phyloP scores from a whole-genome alignment of 176 grass and related monocot genomes.

The Areca catechu region DNA sequence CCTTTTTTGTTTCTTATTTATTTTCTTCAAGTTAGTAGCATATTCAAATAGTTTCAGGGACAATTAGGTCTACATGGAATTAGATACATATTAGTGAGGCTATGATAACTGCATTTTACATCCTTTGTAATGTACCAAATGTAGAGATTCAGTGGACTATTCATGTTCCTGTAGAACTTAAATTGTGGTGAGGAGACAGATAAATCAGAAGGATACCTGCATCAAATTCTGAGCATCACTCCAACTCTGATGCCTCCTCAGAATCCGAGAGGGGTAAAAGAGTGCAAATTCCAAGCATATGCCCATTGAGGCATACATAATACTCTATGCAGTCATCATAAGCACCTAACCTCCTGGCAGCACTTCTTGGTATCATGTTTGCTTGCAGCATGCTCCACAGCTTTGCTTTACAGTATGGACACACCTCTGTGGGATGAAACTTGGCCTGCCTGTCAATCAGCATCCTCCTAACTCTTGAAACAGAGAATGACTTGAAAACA shows the following conservation, averaged over 20 bases:
- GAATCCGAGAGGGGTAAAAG: slow-evolving; percentile 79
- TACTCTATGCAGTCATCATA: slow-evolving; percentile 87
- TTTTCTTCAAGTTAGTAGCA: too few species aligned
- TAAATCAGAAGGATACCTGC: slow-evolving; percentile 19
- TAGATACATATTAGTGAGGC: too few species aligned
- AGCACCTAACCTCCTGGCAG: slow-evolving; percentile 49
- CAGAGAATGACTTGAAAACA: slow-evolving; percentile 82
- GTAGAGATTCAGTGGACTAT: too few species aligned
- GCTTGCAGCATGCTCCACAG: slow-evolving; percentile 91
- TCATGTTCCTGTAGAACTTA: too few species aligned
- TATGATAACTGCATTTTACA: too few species aligned
- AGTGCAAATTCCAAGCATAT: slow-evolving; percentile 75
- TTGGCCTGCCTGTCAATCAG: slow-evolving; percentile 72
- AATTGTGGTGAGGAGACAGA: too few species aligned
- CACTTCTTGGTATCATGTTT: slow-evolving; percentile 71
- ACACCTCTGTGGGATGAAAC: slow-evolving; percentile 74
- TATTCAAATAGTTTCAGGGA: too few species aligned
- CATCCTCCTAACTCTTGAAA: slow-evolving; percentile 74
- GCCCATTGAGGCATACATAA: slow-evolving; percentile 92
- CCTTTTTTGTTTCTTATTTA: too few species aligned
- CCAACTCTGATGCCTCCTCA: slow-evolving; percentile 49
- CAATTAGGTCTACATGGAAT: too few species aligned
- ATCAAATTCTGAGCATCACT: slow-evolving; percentile 35
- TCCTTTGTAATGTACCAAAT: too few species aligned
- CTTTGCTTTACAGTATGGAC: slow-evolving; percentile 87